Conservation (phyloP, 148 eudicot genomes). For the Rhododendron vialii region DNA sequence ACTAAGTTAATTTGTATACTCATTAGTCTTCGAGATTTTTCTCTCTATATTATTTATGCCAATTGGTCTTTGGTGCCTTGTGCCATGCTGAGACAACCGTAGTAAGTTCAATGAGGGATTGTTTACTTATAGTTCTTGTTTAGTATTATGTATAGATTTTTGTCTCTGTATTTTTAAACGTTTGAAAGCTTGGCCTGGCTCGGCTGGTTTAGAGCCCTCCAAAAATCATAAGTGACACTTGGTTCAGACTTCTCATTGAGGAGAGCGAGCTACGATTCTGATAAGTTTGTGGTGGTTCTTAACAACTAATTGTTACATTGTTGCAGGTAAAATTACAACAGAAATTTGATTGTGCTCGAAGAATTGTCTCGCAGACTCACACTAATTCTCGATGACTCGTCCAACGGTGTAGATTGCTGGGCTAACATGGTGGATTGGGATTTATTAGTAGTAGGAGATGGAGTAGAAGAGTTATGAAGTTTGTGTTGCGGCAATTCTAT, state of each 20-base stretch:
- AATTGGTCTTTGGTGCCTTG: too few relatives aligned
- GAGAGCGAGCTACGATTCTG: not conserved
- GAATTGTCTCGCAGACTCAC: not conserved
- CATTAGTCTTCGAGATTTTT: too few relatives aligned
- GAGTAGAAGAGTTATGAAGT: not conserved
- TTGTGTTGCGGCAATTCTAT: not conserved
- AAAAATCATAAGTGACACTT: not conserved
- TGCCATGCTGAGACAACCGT: too few relatives aligned
- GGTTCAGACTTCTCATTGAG: not conserved
- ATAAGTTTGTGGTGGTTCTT: not conserved
- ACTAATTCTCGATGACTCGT: not conserved
- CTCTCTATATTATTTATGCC: too few relatives aligned
- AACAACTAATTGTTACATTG: not conserved
- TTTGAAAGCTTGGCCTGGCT: not conserved
- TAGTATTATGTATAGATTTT: too few relatives aligned
- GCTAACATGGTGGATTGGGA: not conserved
- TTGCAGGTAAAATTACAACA: not conserved
- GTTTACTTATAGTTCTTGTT: too few relatives aligned
- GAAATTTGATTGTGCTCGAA: not conserved
- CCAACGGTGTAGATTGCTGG: not conserved
- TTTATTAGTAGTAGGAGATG: not conserved
- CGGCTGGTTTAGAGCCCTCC: not conserved
- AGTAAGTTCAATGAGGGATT: too few relatives aligned
- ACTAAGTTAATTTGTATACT: too few relatives aligned
- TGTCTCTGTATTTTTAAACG: not conserved